Conservation (phyloP, 164 flowering plant genomes). For the Magnolia changhungtana region DNA sequence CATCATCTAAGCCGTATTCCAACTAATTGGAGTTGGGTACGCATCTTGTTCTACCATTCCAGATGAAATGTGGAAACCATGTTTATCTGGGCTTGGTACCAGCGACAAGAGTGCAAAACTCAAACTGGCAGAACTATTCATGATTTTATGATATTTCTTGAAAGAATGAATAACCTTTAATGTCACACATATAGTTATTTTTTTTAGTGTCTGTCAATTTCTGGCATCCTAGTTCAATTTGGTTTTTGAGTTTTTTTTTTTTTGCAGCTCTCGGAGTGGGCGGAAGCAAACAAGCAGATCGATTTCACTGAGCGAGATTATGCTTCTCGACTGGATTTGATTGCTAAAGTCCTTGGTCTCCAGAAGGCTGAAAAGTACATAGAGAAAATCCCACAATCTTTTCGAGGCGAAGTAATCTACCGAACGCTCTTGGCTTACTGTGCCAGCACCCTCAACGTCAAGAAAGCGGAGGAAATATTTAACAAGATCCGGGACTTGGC, state of each 20-base stretch:
- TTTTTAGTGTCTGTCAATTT: background rate
- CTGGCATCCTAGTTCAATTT: background rate
- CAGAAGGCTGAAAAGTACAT: conserved; percentile 61
- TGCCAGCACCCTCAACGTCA: conserved; percentile 29
- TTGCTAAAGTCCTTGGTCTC: conserved; percentile 60
- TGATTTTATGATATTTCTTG: too few species aligned
- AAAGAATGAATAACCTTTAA: too few species aligned
- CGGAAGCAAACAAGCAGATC: conserved; percentile 42
- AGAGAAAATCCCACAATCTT: conserved; percentile 51
- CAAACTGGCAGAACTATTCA: too few species aligned
- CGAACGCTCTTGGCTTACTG: conserved; percentile 68
- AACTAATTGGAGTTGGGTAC: too few species aligned
- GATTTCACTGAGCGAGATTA: conserved; percentile 65
- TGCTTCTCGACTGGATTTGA: conserved; percentile 73
- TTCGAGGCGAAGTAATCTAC: conserved; percentile 58
- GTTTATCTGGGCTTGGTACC: too few species aligned
- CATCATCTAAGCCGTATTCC: too few species aligned
- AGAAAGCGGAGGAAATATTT: conserved; percentile 73
- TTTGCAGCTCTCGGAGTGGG: conserved; percentile 77
- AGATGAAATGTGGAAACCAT: too few species aligned
- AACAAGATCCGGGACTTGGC: conserved; percentile 72
- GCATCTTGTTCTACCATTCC: too few species aligned
- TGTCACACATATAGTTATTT: too few species aligned
- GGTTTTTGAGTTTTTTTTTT: background rate
- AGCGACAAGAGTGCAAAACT: too few species aligned